phyloP scores from a whole-genome alignment of 2,329 filamentous ascomycete species.

The Penicillium palitans region DNA sequence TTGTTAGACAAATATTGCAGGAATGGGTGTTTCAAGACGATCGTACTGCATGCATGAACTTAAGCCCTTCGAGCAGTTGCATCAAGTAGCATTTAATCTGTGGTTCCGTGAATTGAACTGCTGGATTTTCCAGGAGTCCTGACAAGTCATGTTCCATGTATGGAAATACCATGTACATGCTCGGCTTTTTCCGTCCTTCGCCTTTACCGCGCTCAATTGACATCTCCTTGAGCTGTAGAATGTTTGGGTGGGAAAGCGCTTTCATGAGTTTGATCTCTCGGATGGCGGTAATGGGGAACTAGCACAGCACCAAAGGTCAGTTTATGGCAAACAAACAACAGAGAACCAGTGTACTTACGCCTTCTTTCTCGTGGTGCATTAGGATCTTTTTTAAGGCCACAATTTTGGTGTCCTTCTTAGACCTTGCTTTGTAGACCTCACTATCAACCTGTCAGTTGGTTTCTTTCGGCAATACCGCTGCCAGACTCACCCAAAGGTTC shows the following conservation, averaged over 20 bases:
- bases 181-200: slow-evolving; percentile 72
- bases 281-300: slow-evolving; percentile 94
- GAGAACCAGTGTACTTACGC: slow-evolving; percentile 53
- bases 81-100: slow-evolving; percentile 99
- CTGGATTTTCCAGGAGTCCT: slow-evolving; percentile 90
- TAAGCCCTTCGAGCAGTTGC: slow-evolving; percentile 84
- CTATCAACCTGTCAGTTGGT: slow-evolving; percentile 43
- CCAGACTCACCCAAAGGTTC: slow-evolving; percentile 77
- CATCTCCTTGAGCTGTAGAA: slow-evolving; percentile 91
- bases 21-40: not conserved
- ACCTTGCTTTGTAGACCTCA: slow-evolving; percentile 87
- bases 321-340: not conserved
- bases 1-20: slow-evolving; percentile 6
- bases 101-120: slow-evolving; percentile 78
- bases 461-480: not conserved
- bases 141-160: slow-evolving; percentile 99
- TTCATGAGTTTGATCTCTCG: slow-evolving; percentile 98
- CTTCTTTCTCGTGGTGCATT: slow-evolving; percentile 99
- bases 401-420: slow-evolving; percentile 69
- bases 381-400: slow-evolving; percentile 97
- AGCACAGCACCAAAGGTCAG: not conserved
- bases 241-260: slow-evolving; percentile 85
- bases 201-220: slow-evolving; percentile 76
- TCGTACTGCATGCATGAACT: slow-evolving; percentile 77
- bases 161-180: slow-evolving; percentile 98